A percentile compares a stretch with the other conserved stretches of the same genome.
Conservation (phyloP, 805 yeast genomes). For the Komagataella populi region DNA sequence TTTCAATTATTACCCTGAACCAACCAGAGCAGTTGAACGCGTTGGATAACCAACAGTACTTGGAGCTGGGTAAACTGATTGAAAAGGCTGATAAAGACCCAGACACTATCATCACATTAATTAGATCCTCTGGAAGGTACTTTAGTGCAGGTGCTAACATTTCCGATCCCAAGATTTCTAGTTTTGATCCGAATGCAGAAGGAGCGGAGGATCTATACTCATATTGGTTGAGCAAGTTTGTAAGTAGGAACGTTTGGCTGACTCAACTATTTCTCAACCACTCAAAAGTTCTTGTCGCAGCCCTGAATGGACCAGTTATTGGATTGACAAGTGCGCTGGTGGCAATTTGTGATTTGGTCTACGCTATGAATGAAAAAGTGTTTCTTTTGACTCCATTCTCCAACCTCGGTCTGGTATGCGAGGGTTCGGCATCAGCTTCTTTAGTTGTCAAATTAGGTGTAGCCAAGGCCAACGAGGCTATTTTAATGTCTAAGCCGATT, state of each 20-base stretch:
- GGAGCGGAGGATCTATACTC: slow-evolving; percentile 3
- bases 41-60: slow-evolving; percentile 49
- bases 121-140: slow-evolving; percentile 60
- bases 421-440: slow-evolving; percentile 64
- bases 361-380: slow-evolving; percentile 45
- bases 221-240: slow-evolving; percentile 42
- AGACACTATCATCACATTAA: slow-evolving; percentile 46
- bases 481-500: slow-evolving; percentile 57
- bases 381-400: slow-evolving; percentile 66
- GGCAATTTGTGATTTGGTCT: slow-evolving; percentile 64
- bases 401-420: slow-evolving; percentile 70
- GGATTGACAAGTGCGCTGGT: slow-evolving; percentile 69
- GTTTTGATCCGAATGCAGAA: slow-evolving; percentile 4
- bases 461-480: slow-evolving; percentile 59
- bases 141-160: slow-evolving; percentile 84
- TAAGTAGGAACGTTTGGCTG: slow-evolving; percentile 58
- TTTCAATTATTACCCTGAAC: slow-evolving; percentile 52
- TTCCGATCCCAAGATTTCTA: slow-evolving; percentile 12
- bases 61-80: slow-evolving; percentile 41
- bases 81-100: slow-evolving; percentile 52
- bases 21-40: slow-evolving; percentile 55
- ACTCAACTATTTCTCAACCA: slow-evolving; percentile 61
- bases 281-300: slow-evolving; percentile 53
- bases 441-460: slow-evolving; percentile 59
- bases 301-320: slow-evolving; percentile 78